Evolutionary conservation across 495 filamentous ascomycete species (phyloP), one percentile per base, ranked within the genome.

Genomic region (Xeromyces bisporus): DNA sequence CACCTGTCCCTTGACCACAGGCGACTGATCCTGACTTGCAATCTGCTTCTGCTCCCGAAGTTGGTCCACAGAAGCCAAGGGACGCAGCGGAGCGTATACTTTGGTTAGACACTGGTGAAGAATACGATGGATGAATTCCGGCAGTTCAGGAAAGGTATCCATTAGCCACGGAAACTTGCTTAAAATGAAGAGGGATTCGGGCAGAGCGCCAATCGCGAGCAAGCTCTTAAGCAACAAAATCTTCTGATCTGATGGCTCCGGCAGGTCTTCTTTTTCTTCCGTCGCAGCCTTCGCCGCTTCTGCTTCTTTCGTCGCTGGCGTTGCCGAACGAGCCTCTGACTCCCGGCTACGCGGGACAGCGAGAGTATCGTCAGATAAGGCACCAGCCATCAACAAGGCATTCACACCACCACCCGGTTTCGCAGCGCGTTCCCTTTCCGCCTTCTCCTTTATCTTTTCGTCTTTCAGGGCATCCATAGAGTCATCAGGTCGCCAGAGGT

Each of bases 101-200:
- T 72, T 75, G 43, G 69, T 73, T 26, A 99, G 53, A 14, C 71
- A 81, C 34, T 91, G 75, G 39, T 79, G 66, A 7, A 92, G 51
- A 26, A 99, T 77, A 23, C 91, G 81, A 41, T 92, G 77, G 25
- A 94, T 66, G 36, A 85, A 73, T 20, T 71, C 66, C 20, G 71
- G 62, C 18, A 92, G 64, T 29, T 94, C 82, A 11, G 82, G 75
- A 34, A 76, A 80, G 2, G 68, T 71, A 29, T 92, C 80, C 25
- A 83, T 71, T 9, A 96, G 67, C 83, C 89, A 94, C 14, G 80
- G 78, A 44, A 91, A 91, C 34, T 77, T 76, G 28, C 85, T 87
- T 20, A 99, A 67, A 28, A 99, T 80, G 51, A 85, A 94, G 13
- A 96, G 66, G 1, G 91, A 71, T 51, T 96, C 91, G 0, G 91